Base-by-base conservation (phyloP, 371 early-diverging fungal genomes). In the Chytridiales sp. region DNA sequence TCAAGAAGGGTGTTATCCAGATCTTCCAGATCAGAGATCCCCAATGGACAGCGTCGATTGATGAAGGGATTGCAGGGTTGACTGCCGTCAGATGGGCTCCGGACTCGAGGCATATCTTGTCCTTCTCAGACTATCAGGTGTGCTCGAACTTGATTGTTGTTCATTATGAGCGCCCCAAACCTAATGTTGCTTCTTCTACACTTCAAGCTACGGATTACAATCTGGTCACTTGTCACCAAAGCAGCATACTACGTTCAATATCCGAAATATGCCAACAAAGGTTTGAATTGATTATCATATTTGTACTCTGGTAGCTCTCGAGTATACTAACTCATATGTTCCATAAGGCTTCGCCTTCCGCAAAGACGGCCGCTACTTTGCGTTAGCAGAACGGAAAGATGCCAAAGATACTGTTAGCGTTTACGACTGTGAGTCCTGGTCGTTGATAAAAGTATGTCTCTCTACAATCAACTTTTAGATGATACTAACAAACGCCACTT, bases 401-500 rank as follows among this genome's bases (percentile, higher is more conserved):
- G 75, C 82, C 50, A 89, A 84, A 47, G 94, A 94, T 54, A 79
- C 69, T 46, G 48, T 94, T 1, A 74, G 82, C 27, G 75, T 93
- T 2, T 91, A 87, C 65, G 79, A 82, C 57, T 77, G 80, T 19
- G 73, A 77, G 26, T 79, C 76, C 26, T 89, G 85, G 85, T 64
- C 63, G 13, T 40, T 85, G n/a, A 48, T 83, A 32, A 84, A 80
- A 76, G 85, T 84, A 56, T 1, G 47, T 36, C 3, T 29, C 35
- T 4, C 4, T 38, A 34, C 2, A n/a, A 38, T 24, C n/a, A 26
- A 35, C 24, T 4, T 26, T n/a, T 53, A 39, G 38, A 53, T 44
- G 27, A 51, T 67, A 4, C 26, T 47, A 6, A 30, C 38, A 42
- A 11, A n/a, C 31, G 29, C 17, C 46, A 11, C 27, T 42, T 27